Evolutionary conservation across 2,329 filamentous ascomycete genomes (phyloP).

Genomic region (Botrytis galanthina): DNA sequence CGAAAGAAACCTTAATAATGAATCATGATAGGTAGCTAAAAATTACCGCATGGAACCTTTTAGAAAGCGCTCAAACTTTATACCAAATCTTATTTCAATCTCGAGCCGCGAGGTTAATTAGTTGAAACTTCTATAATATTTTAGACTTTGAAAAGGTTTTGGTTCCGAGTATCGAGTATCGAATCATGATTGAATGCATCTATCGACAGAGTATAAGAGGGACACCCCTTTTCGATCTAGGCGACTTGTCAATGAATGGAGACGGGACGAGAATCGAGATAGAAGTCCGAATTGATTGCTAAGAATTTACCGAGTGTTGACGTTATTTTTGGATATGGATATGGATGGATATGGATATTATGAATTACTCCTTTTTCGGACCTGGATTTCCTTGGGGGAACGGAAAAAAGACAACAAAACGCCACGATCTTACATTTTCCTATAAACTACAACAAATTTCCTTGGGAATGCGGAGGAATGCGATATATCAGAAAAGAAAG

Average conservation of each 20-base stretch:
- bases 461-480: neutral
- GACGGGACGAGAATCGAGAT: neutral
- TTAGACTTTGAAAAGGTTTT: neutral
- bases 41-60: neutral
- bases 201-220: neutral
- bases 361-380: neutral
- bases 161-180: neutral
- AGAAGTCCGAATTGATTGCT: neutral
- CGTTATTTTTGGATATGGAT: neutral
- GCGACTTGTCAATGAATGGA: neutral
- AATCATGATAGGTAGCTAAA: neutral
- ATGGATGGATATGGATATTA: neutral
- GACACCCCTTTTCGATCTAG: neutral
- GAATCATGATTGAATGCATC: neutral
- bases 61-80: neutral
- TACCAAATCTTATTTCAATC: neutral
- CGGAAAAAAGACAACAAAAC: neutral
- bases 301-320: neutral
- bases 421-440: constrained; percentile 8
- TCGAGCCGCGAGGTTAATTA: neutral
- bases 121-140: neutral
- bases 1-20: neutral
- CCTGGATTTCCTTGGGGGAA: neutral
- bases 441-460: neutral
- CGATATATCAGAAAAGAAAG: neutral